Evolutionary conservation across 2,329 filamentous ascomycete species (phyloP), one percentile per base, ranked within the genome.

Genomic region (Fusarium pilosicola): DNA sequence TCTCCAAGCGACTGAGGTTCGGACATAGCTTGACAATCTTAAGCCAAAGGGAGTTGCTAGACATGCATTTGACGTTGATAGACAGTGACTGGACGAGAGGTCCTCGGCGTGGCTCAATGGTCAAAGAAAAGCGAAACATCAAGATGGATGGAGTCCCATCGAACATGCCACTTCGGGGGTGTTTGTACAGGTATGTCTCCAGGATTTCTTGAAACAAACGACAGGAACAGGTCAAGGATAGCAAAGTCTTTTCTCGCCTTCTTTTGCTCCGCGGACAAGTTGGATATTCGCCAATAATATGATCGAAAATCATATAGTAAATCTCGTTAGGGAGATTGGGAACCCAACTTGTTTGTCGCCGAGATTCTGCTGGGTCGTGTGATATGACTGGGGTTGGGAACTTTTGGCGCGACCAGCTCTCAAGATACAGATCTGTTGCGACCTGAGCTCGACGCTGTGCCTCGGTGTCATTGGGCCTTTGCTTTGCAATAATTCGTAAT

Each of bases 391-490:
- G 28, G 28, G 32, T 15, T 14, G 20, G 28, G 10, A 51, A 18
- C 18, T 7, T 17, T 14, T 17, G 26, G 20, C 18, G 45, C 14
- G 45, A 15, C 45, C 26, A 48, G 26, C 14, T 48, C 10, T 48
- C 14, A 30, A 17, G 10, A 32, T 59, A 68, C 36, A 73, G 60
- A 20, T 28, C 32, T 22, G 34, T 22, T 9, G 72, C 69, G 11
- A 56, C 62, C 34, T 32, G 49, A 3, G 63, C 61, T 30, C 72
- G 72, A 32, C 30, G 28, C 17, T 68, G 48, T 5, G 72, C 63
- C 18, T 62, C 42, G n/a, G 42, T 3, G 26, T 75, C 63, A n/a
- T 60, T 6, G 4, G 56, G 69, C 4, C 55, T 59, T 22, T 52
- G 36, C 5, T 17, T 14, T 13, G 63, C 65, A 26, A 67, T 38